Percentiles rank a stretch among this genome's conserved stretches.
Evolutionary conservation across 345 rosid species (phyloP).

Genomic region (Trapa bicornis): DNA sequence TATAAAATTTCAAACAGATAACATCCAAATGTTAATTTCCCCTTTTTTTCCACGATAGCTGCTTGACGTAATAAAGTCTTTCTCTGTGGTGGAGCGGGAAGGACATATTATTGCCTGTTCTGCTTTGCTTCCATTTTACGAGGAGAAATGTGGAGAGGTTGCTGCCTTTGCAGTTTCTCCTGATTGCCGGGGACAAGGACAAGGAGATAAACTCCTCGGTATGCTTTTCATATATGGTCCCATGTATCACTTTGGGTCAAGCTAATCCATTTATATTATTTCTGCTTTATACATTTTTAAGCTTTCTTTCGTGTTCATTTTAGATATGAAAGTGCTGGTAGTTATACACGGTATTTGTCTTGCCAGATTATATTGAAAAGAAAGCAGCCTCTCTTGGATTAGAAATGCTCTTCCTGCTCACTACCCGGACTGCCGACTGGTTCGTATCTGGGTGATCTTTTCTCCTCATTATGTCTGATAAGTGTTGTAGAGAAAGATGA

Average conservation of each 20-base stretch:
- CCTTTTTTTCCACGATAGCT: constrained; percentile 27
- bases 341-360: background rate
- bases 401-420: constrained; percentile 63
- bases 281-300: background rate
- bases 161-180: constrained; percentile 89
- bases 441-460: constrained; percentile 10
- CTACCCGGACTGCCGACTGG: constrained; percentile 94
- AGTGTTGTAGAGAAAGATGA: background rate
- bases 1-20: background rate
- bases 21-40: background rate
- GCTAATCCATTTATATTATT: background rate
- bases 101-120: constrained; percentile 91
- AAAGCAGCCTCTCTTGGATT: constrained; percentile 63
- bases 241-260: background rate
- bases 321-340: background rate
- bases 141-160: constrained; percentile 83
- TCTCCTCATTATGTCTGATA: background rate
- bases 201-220: constrained; percentile 94
- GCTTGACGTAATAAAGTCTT: constrained; percentile 49
- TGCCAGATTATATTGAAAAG: constrained; percentile 81
- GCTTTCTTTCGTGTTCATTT: background rate
- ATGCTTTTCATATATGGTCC: constrained; percentile 4
- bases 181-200: constrained; percentile 94
- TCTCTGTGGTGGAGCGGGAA: constrained; percentile 75
- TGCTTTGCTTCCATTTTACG: constrained; percentile 72